Percentiles rank a stretch among this genome's conserved stretches.
These are phyloP conservation scores for Amanita pseudoporphyria DNA, from an alignment of 768 basidiomycete species.

Conservation along the genomic window DNA sequence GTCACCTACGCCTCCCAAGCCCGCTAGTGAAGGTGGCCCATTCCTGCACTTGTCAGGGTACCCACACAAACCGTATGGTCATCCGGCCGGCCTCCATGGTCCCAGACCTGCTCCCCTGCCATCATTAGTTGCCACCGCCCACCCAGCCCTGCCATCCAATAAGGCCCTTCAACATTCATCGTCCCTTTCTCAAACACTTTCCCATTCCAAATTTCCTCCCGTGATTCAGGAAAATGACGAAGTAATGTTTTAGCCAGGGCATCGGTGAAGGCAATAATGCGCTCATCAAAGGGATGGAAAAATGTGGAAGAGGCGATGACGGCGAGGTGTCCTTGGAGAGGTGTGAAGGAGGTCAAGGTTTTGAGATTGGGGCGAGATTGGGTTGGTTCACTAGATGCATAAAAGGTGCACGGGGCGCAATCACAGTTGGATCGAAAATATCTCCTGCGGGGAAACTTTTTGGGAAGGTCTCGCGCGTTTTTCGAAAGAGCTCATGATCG, in stretches of 20 bases:
- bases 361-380: conserved; percentile 9
- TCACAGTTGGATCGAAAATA: conserved; percentile 34
- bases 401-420: conserved; percentile 19
- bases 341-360: conserved; percentile 18
- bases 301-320: conserved; percentile 31
- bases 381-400: background rate
- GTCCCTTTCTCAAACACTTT: conserved; percentile 22
- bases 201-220: conserved; percentile 24
- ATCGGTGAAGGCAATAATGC: conserved; percentile 22
- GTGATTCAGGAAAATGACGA: conserved; percentile 28
- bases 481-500: conserved; percentile 51
- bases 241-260: conserved; percentile 19
- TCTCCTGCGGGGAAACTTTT: conserved; percentile 48
- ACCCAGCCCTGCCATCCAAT: too few species aligned
- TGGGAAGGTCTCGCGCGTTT: conserved; percentile 41
- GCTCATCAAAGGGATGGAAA: conserved; percentile 28
- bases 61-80: too few species aligned
- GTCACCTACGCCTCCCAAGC: too few species aligned
- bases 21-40: too few species aligned
- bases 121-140: too few species aligned
- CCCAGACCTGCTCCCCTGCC: too few species aligned
- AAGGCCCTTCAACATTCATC: conserved; percentile 19
- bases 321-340: conserved; percentile 32
- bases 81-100: too few species aligned
- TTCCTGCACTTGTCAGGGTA: too few species aligned